phyloP scores from a whole-genome alignment of 495 filamentous ascomycete genomes.

The Aeminium ludgeri region DNA sequence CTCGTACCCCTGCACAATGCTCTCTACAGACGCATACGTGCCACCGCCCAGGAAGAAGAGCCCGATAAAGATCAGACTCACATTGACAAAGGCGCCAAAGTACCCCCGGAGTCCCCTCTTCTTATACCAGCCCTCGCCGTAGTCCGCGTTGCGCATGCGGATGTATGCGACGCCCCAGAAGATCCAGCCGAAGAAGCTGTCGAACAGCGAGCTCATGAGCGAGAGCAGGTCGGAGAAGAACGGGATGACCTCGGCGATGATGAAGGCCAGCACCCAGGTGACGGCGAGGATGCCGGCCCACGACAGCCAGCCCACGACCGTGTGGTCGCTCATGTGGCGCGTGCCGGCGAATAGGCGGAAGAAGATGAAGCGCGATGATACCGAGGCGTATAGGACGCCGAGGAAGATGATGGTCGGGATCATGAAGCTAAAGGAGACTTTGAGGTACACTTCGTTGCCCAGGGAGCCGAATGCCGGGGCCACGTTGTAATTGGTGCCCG shows the following conservation, averaged over 20 bases:
- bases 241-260: constrained; percentile 77
- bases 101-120: constrained; percentile 43
- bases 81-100: constrained; percentile 45
- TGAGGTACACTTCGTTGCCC: constrained; percentile 52
- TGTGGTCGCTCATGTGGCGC: constrained; percentile 59
- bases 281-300: constrained; percentile 59
- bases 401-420: constrained; percentile 81
- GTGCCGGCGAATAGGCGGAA: constrained; percentile 67
- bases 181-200: constrained; percentile 87
- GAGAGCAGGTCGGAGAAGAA: constrained; percentile 75
- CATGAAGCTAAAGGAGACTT: constrained; percentile 81
- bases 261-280: constrained; percentile 63
- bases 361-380: constrained; percentile 70
- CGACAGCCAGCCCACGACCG: constrained; percentile 59
- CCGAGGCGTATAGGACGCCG: constrained; percentile 73
- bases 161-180: constrained; percentile 86
- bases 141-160: constrained; percentile 57
- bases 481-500: constrained; percentile 68
- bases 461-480: constrained; percentile 70
- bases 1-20: constrained; percentile 25
- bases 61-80: constrained; percentile 52
- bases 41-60: constrained; percentile 59
- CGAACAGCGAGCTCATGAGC: constrained; percentile 79
- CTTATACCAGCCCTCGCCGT: constrained; percentile 42
- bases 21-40: constrained; percentile 42